Conservation (phyloP, 306 rosid species). For the Mucuna pruriens region DNA sequence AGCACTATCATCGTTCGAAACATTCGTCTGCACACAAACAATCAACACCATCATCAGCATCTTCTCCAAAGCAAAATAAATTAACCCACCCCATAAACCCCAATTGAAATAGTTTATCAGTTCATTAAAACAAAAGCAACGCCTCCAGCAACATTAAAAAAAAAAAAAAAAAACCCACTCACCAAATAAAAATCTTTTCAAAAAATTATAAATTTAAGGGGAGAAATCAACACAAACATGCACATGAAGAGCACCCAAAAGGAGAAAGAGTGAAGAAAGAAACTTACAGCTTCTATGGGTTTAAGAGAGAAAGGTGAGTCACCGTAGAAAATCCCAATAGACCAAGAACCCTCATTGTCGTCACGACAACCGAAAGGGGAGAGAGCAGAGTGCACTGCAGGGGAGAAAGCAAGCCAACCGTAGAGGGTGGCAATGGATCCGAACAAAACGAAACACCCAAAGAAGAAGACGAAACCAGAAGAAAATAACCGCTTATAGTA, state of each 20-base stretch:
- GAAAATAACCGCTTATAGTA: constrained; percentile 59
- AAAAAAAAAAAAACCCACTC: background rate
- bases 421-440: constrained; percentile 82
- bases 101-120: background rate
- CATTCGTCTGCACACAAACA: constrained; percentile 62
- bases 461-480: constrained; percentile 76
- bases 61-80: constrained; percentile 19
- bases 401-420: constrained; percentile 83
- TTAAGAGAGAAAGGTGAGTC: constrained; percentile 85
- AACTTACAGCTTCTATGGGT: constrained; percentile 83
- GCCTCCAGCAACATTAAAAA: background rate
- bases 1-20: constrained; percentile 69
- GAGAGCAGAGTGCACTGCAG: constrained; percentile 55
- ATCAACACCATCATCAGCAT: constrained; percentile 40
- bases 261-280: background rate
- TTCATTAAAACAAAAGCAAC: background rate
- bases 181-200: background rate
- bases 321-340: constrained; percentile 90
- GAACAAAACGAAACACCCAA: constrained; percentile 76
- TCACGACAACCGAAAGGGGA: constrained; percentile 71
- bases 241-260: constrained; percentile 13
- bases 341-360: constrained; percentile 99
- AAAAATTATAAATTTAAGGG: background rate
- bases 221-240: constrained; percentile 23
- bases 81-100: constrained; percentile 26